Evolutionary conservation across 306 rosid genomes (phyloP), one percentile per base, ranked within the genome.

Genomic region (Arachis hypogaea): DNA sequence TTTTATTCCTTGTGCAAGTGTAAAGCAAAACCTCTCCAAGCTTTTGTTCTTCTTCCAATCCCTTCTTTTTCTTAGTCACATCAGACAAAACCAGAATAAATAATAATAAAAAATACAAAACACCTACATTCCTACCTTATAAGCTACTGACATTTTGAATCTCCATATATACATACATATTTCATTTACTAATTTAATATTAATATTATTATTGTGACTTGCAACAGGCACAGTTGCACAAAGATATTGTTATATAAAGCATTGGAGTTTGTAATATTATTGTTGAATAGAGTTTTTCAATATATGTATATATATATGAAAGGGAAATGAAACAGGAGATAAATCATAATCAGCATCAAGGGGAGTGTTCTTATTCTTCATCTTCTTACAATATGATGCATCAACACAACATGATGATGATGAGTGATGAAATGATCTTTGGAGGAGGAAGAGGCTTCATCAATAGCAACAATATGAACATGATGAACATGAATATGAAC

Each of bases 321-420:
- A 74, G 80, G 77, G 2, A 43, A 78, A 87, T 83, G 86, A 90
- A 81, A 86, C 75, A 74, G 75, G 88, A 90, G 62, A 90, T 22
- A 22, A 1, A 90, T 76, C 83, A 85, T 85, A 16, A 78, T 83
- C 74, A 81, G 86, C 46, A 90, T 7, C 51, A 85, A 84, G 97
- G 88, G 0, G 89, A 88, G 87, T 86, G 90, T 79, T 88, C 92
- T n/a, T 33, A 33, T 33, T 11, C 84, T 87, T 64, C 54, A 89
- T 16, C 16, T 16, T 16, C 16, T 16, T 16, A 33, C 12, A 88
- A 88, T 33, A 76, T 77, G 77, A 84, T 82, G 83, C 80, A 74
- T 11, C 88, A 89, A 8, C 91, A 86, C 67, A 60, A 43, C 46
- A 43, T 43, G 51, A 46, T 46, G 51, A 46, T 46, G 51, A 46